Conservation (phyloP, 1,284 basidiomycete species). For the Heterobasidion occidentale region DNA sequence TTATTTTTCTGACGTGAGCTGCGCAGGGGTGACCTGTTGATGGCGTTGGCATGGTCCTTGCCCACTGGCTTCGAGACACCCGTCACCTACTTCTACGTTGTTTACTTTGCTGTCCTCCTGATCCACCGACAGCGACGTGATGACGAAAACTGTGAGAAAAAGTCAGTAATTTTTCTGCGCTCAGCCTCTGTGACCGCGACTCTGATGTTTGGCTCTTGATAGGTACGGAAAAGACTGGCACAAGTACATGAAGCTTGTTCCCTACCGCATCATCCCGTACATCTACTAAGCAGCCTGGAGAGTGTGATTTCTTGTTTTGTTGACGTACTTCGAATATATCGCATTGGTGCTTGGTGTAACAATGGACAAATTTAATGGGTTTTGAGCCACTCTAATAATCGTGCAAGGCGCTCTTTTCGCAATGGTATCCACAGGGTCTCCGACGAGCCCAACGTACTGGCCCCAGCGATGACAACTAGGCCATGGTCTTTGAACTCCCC, state of each 20-base stretch:
- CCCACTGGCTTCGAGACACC: conserved; percentile 91
- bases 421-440: conserved; percentile 81
- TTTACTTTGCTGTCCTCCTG: conserved; percentile 86
- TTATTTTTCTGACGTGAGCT: conserved; percentile 1
- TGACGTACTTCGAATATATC: neutral
- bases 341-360: neutral
- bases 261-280: conserved; percentile 85
- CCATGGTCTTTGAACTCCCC: conserved; percentile 89
- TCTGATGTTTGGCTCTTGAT: conserved; percentile 3
- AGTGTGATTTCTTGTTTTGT: neutral
- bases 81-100: conserved; percentile 93
- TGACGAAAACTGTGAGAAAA: conserved; percentile 86
- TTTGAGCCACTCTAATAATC: conserved; percentile 21
- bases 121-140: conserved; percentile 89
- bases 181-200: neutral
- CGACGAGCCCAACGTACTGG: conserved; percentile 32
- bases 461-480: conserved; percentile 52
- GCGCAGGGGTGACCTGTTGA: conserved; percentile 74
- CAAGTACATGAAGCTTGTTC: conserved; percentile 79
- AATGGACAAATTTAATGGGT: neutral
- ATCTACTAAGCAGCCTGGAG: conserved; percentile 43
- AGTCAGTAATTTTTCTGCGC: conserved; percentile 36
- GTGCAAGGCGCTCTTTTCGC: conserved; percentile 53
- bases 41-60: conserved; percentile 92
- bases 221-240: conserved; percentile 84